These are phyloP conservation scores for Penicillium corylophilum DNA, from an alignment of 2,329 filamentous ascomycete species.

Conservation along the genomic window DNA sequence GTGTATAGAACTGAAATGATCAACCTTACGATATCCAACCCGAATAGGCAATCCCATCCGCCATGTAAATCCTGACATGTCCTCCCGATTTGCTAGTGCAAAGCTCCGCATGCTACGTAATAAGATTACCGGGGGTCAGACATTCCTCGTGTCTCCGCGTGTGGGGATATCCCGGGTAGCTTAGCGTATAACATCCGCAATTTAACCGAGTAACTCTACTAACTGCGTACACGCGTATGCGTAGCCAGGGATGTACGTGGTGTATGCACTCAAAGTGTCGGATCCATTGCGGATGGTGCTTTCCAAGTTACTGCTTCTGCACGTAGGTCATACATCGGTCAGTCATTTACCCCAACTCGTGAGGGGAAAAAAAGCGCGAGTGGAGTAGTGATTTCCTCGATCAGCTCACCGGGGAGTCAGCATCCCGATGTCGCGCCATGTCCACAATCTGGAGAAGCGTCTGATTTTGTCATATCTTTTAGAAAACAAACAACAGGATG, in stretches of 20 bases:
- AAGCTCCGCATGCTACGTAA: constrained; percentile 4
- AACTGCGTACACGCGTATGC: background rate
- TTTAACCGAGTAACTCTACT: constrained; percentile 7
- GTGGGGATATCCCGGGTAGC: constrained; percentile 10
- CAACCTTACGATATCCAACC: constrained; percentile 9
- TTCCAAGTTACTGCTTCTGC: background rate
- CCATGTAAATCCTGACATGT: constrained; percentile 13
- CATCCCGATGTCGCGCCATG: constrained; percentile 14
- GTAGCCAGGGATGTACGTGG: background rate
- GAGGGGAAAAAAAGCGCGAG: constrained; percentile 28
- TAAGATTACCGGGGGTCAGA: background rate
- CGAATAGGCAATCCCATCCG: background rate
- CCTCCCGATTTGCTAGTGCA: constrained; percentile 8
- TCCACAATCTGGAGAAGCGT: constrained; percentile 1
- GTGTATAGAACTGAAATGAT: constrained; percentile 13
- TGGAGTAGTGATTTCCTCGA: constrained; percentile 10
- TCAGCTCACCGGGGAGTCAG: constrained; percentile 24
- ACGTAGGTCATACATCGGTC: background rate
- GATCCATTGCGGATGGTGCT: background rate
- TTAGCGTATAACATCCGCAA: background rate
- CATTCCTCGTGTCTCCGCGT: constrained; percentile 11
- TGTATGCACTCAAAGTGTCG: background rate
- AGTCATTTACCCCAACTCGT: constrained; percentile 30
- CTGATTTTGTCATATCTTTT: background rate
- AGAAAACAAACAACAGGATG: background rate